phyloP scores from a whole-genome alignment of 2,329 filamentous ascomycete species.

The Zopfia rhizophila region DNA sequence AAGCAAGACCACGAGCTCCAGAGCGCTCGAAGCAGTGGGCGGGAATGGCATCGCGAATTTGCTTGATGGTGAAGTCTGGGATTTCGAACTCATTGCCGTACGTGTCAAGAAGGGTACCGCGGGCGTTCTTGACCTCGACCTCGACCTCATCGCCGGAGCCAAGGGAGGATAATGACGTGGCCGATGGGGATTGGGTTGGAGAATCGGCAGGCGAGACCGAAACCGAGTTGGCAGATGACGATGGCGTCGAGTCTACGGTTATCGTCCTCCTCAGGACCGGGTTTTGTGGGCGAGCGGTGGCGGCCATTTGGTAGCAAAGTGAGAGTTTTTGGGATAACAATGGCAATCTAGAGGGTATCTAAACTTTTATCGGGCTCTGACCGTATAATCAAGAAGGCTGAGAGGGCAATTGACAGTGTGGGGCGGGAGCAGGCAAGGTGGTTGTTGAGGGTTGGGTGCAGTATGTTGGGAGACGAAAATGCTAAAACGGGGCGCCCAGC shows the following conservation, averaged over 20 bases:
- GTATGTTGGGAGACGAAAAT: conserved; percentile 17
- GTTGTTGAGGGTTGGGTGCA: conserved; percentile 15
- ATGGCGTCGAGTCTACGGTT: conserved; percentile 63
- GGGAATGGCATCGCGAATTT: conserved; percentile 96
- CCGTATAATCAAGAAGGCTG: conserved; percentile 1
- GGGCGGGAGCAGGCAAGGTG: background rate
- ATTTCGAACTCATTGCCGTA: conserved; percentile 95
- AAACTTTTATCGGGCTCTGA: background rate
- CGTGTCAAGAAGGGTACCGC: conserved; percentile 82
- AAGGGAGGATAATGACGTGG: conserved; percentile 92
- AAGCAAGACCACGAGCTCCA: conserved; percentile 76
- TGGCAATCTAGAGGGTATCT: conserved; percentile 7
- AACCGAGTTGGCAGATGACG: conserved; percentile 64
- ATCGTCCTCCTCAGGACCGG: conserved; percentile 55
- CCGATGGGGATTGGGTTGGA: conserved; percentile 75
- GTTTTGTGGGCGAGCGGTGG: conserved; percentile 65
- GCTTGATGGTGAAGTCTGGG: conserved; percentile 96
- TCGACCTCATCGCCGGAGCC: conserved; percentile 69
- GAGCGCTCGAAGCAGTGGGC: conserved; percentile 97
- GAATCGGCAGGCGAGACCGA: conserved; percentile 68
- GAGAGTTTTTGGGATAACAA: conserved; percentile 7
- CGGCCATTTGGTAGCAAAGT: conserved; percentile 42
- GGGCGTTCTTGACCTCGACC: conserved; percentile 56
- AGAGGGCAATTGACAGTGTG: conserved; percentile 9
- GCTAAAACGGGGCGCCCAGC: background rate